A percentile compares a stretch with the other conserved stretches of the same genome.
These are phyloP conservation scores for Tetrahymena elliotti DNA, from an alignment of 73 alveolate species.

Conservation along the genomic window DNA sequence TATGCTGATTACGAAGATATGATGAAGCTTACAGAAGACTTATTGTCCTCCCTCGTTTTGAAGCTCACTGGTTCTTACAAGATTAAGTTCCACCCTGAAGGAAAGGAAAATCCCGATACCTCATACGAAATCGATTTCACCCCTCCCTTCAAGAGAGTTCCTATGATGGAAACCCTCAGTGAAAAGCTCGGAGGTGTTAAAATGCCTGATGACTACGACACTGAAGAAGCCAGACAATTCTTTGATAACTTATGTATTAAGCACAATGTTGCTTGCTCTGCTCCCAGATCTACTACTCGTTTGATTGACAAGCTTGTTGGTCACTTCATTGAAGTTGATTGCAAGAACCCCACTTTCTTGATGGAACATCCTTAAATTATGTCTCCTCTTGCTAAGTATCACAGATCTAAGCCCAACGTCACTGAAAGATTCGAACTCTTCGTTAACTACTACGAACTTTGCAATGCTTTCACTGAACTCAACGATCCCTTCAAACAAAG, in stretches of 20 bases:
- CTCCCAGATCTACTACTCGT: conserved; percentile 84
- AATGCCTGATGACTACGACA: conserved; percentile 71
- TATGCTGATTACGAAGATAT: conserved; percentile 98
- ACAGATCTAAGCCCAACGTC: conserved; percentile 74
- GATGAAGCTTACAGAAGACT: conserved; percentile 94
- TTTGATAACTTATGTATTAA: conserved; percentile 71
- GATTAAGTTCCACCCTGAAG: conserved; percentile 85
- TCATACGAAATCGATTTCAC: conserved; percentile 87
- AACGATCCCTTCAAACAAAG: conserved; percentile 93
- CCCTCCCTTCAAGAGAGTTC: conserved; percentile 94
- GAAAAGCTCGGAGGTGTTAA: conserved; percentile 61
- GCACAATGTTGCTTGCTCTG: conserved; percentile 71
- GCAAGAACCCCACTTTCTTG: conserved; percentile 92
- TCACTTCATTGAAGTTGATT: conserved; percentile 92
- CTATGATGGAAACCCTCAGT: conserved; percentile 88
- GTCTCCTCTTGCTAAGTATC: conserved; percentile 99
- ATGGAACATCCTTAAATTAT: conserved; percentile 97
- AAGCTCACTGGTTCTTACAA: conserved; percentile 87
- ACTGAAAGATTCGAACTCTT: conserved; percentile 94
- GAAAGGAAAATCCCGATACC: conserved; percentile 63
- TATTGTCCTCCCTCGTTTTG: conserved; percentile 79
- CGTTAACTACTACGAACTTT: conserved; percentile 83
- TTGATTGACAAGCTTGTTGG: conserved; percentile 92
- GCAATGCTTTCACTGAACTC: conserved; percentile 96
- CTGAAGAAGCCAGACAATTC: conserved; percentile 82